phyloP scores from a whole-genome alignment of 768 basidiomycete genomes.

The Rhizopogon rudus region DNA sequence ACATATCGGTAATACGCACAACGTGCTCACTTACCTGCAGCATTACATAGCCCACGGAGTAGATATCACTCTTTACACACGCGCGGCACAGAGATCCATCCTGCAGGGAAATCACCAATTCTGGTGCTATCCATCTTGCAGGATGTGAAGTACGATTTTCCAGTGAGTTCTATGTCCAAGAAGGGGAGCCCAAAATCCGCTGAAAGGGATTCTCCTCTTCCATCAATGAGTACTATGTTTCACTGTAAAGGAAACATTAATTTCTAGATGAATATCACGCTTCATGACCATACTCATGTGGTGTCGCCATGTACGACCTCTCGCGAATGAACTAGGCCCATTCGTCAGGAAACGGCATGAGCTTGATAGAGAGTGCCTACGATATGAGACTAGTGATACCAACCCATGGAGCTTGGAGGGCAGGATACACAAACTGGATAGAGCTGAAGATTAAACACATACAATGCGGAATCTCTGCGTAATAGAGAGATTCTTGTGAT shows the following conservation, averaged over 20 bases:
- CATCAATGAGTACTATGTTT: slow-evolving; percentile 6
- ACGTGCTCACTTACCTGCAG: slow-evolving; percentile 9
- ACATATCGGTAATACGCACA: background rate
- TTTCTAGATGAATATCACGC: background rate
- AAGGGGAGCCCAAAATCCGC: slow-evolving; percentile 40
- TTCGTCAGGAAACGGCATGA: background rate
- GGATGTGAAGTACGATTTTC: slow-evolving; percentile 14
- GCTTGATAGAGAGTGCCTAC: slow-evolving; percentile 17
- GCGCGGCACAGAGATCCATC: background rate
- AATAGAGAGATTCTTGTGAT: slow-evolving; percentile 30
- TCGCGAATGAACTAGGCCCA: slow-evolving; percentile 1
- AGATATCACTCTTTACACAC: slow-evolving; percentile 8
- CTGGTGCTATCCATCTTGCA: slow-evolving; percentile 13
- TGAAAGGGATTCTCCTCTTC: background rate
- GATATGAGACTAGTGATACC: slow-evolving; percentile 33
- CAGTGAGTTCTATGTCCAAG: slow-evolving; percentile 31
- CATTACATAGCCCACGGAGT: slow-evolving; percentile 18
- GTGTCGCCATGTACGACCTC: slow-evolving; percentile 5
- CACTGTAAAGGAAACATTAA: background rate
- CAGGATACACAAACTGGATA: background rate
- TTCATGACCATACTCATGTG: slow-evolving; percentile 1
- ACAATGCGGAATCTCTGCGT: slow-evolving; percentile 32
- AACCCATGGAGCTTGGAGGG: slow-evolving; percentile 32
- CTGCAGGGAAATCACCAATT: slow-evolving; percentile 5
- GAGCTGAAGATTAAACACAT: slow-evolving; percentile 4